Percentiles rank a stretch among this genome's conserved stretches.
Conservation (phyloP, 306 rosid genomes). For the Gillenia trifoliata region DNA sequence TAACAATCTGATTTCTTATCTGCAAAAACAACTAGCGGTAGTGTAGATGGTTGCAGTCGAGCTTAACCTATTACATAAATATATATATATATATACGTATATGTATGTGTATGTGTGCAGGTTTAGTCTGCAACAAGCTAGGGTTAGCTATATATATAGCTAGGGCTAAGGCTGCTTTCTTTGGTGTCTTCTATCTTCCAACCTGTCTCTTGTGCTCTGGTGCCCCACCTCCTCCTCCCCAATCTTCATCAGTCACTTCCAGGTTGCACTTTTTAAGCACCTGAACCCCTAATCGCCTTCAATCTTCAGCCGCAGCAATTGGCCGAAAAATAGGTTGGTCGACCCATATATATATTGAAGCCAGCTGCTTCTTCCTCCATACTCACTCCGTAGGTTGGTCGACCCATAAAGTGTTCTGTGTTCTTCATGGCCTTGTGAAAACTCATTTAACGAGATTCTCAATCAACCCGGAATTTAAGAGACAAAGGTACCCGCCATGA, state of each 20-base stretch:
- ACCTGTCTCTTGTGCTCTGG: slow-evolving; percentile 33
- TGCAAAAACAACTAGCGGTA: not conserved
- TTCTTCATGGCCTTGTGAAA: not conserved
- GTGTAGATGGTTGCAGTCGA: slow-evolving; percentile 31
- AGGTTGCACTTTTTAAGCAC: slow-evolving; percentile 39
- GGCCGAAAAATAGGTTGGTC: slow-evolving; percentile 35
- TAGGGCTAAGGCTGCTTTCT: slow-evolving; percentile 22
- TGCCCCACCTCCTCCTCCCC: not conserved
- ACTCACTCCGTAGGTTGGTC: no score
- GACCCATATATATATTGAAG: no score
- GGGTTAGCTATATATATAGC: not conserved
- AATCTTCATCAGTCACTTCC: slow-evolving; percentile 22
- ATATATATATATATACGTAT: not conserved
- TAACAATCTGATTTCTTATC: slow-evolving; percentile 21
- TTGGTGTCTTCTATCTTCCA: slow-evolving; percentile 22
- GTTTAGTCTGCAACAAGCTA: not conserved
- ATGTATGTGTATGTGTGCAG: not conserved
- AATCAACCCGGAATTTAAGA: not conserved
- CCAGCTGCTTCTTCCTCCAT: not conserved
- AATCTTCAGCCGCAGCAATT: slow-evolving; percentile 23
- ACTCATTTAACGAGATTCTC: no score
- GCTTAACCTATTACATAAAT: slow-evolving; percentile 21
- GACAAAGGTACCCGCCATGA: not conserved
- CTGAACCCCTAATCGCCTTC: slow-evolving; percentile 36
- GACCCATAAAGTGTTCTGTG: not conserved